phyloP scores from a whole-genome alignment of 768 basidiomycete species.

The Pleurotus salmoneostramineus region DNA sequence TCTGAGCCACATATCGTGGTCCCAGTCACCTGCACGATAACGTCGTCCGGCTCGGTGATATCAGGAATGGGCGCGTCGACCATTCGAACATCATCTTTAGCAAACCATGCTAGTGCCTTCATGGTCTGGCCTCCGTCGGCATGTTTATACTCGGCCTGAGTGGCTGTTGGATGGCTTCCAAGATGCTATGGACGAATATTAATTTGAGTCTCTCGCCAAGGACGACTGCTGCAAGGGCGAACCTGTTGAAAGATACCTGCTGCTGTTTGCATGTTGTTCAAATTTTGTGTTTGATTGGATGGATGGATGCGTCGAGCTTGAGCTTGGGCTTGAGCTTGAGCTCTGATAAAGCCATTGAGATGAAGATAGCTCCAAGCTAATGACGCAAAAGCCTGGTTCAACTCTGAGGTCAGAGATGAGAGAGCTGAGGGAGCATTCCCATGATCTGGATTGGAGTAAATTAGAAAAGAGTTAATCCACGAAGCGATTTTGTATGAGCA shows the following conservation, averaged over 20 bases:
- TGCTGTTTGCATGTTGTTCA: conserved; percentile 25
- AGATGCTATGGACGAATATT: conserved; percentile 22
- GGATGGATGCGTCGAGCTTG: too few relatives aligned
- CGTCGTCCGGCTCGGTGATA: conserved; percentile 71
- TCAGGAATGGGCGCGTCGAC: conserved; percentile 41
- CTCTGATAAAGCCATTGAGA: too few relatives aligned
- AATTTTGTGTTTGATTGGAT: neutral
- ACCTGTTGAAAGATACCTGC: conserved; percentile 24
- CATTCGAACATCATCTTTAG: conserved; percentile 41
- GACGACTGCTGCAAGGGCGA: neutral
- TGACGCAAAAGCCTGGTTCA: too few relatives aligned
- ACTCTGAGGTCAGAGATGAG: too few relatives aligned
- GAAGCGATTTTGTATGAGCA: too few relatives aligned
- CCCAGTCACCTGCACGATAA: conserved; percentile 72
- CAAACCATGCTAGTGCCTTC: conserved; percentile 71
- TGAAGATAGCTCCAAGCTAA: too few relatives aligned
- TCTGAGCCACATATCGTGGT: conserved; percentile 73
- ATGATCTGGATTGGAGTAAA: too few relatives aligned
- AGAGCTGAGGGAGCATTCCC: too few relatives aligned
- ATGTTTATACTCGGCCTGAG: conserved; percentile 41
- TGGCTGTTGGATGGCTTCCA: conserved; percentile 34
- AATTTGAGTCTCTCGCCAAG: neutral
- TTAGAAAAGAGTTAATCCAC: too few relatives aligned
- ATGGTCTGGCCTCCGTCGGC: conserved; percentile 53
- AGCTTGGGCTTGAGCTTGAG: neutral